A percentile compares a stretch with the other conserved stretches of the same genome.
phyloP scores from a whole-genome alignment of 2,329 filamentous ascomycete genomes.

The Chaetomiaceae sp. region DNA sequence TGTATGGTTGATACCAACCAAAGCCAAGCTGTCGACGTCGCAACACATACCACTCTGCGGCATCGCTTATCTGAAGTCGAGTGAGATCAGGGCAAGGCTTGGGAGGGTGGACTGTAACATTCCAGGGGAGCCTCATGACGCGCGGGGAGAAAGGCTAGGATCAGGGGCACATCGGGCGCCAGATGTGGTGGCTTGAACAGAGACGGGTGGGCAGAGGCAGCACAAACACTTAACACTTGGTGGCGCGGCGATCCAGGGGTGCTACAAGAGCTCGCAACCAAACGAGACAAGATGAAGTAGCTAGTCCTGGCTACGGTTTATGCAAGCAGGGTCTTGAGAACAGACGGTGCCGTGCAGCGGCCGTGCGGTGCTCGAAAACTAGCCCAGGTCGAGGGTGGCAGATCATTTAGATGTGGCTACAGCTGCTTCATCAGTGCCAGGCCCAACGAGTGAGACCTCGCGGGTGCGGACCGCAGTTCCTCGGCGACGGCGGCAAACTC shows the following conservation, averaged over 20 bases:
- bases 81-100: no score
- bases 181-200: background rate
- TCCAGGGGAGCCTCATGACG: background rate
- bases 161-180: background rate
- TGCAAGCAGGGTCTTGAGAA: background rate
- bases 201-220: background rate
- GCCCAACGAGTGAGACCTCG: background rate
- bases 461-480: background rate
- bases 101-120: background rate
- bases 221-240: background rate
- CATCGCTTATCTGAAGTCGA: constrained; percentile 2
- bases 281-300: background rate
- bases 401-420: constrained; percentile 7
- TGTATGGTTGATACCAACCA: no score
- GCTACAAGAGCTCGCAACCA: constrained; percentile 2
- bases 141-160: background rate
- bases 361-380: background rate
- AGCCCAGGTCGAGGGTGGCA: background rate
- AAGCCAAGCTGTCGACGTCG: no score
- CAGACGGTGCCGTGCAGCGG: background rate
- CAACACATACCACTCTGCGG: background rate
- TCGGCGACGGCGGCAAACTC: background rate
- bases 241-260: background rate
- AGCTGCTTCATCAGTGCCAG: constrained; percentile 12
- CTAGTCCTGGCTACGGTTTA: background rate